Base-by-base conservation (phyloP, 768 basidiomycete genomes). In the Macrolepiota fuliginosa region DNA sequence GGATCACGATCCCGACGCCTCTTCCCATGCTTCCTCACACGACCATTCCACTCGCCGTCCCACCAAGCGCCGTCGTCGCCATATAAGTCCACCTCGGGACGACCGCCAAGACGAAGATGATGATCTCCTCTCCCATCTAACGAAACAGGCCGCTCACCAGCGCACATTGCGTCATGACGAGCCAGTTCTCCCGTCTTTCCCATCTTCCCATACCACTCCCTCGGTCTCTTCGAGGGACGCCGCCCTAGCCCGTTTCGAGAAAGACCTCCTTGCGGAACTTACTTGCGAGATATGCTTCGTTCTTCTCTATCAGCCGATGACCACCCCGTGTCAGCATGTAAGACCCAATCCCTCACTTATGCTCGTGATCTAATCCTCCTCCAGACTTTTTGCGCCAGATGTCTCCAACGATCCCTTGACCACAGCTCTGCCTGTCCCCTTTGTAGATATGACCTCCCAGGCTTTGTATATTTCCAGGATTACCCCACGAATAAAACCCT, bases 321-420 rank as follows among this genome's bases (percentile, higher is more conserved):
- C 96, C 15, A 92, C 96, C 2, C 92, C 93, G 12, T 98, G 96
- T 73, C 96, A 98, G 73, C 96, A 98, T 76, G 93, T 92, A 70
- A 69, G 88, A 25, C 81, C 51, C 50, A 50, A 54, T 61, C 37
- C 36, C 58, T 56, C 52, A 51, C 42, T 66, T 59, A 37, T 39
- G 17, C 59, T 57, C 37, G 50, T 53, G 59, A 15, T 62, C 66
- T 62, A 24, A 66, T 62, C 29, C 35, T 50, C 64, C 64, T 61
- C 5, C 22, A 96, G 92, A 94, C 95, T 0, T 98, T 95, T 75
- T 98, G 96, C 71, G 78, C 85, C 7, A 86, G 84, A 67, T 98
- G 96, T 74, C 83, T 98, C 29, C 90, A 93, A 62, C 88, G 96
- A 39, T 89, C 94, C 2, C 82, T 96, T 63, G 96, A 98, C 73